A percentile compares a stretch with the other conserved stretches of the same genome.
Conservation (phyloP, 352 stramenopile genomes). For the Phytophthora nicotianae region DNA sequence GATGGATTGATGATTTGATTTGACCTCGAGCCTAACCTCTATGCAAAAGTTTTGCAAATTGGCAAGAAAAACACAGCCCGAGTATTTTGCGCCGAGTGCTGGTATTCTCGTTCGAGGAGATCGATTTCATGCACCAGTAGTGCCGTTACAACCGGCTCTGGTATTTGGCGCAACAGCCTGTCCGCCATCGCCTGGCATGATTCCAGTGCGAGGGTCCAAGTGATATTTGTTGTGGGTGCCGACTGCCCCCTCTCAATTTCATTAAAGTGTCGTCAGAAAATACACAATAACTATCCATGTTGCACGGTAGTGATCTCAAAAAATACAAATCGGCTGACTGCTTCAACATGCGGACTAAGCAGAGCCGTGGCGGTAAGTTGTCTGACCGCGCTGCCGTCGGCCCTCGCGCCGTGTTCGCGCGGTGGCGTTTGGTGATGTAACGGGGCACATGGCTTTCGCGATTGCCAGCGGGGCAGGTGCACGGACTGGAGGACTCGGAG, state of each 20-base stretch:
- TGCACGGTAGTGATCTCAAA: background rate
- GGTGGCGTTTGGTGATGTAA: constrained; percentile 17
- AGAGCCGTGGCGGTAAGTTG: constrained; percentile 10
- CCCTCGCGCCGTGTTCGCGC: constrained; percentile 17
- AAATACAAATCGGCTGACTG: constrained; percentile 21
- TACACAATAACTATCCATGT: background rate
- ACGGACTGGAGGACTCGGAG: constrained; percentile 4
- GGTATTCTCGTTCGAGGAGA: constrained; percentile 8
- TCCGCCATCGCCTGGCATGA: constrained; percentile 12
- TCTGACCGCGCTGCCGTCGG: constrained; percentile 11
- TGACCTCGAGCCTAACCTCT: background rate
- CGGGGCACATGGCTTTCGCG: constrained; percentile 24
- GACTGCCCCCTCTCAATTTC: constrained; percentile 4
- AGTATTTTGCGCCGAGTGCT: background rate
- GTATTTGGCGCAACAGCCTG: constrained; percentile 23
- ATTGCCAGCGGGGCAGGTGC: constrained; percentile 2
- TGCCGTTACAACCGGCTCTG: background rate
- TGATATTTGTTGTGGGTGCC: constrained; percentile 4
- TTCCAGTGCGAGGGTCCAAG: constrained; percentile 12
- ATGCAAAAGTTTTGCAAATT: background rate
- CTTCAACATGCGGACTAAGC: constrained; percentile 28
- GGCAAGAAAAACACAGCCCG: background rate
- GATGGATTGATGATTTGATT: constrained; percentile 24
- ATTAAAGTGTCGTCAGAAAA: background rate
- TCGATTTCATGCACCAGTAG: constrained; percentile 16